Evolutionary conservation across 441 rosid species (phyloP).

Genomic region (Aleurites moluccanus): DNA sequence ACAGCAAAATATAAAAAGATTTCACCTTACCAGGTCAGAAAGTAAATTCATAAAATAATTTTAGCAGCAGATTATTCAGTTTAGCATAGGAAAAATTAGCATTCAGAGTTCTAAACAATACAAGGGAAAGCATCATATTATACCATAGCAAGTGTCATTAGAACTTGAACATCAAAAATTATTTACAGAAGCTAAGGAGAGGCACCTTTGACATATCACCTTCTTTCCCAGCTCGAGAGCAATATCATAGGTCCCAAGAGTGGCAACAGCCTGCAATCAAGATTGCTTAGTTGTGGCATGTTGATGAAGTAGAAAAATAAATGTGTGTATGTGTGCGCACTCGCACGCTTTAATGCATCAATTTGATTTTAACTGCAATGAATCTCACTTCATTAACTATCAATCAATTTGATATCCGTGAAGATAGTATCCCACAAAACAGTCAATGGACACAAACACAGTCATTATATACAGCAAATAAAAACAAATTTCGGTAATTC

Average conservation of each 20-base stretch:
- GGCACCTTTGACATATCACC: conserved; percentile 84
- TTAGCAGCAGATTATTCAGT: neutral
- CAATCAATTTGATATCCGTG: neutral
- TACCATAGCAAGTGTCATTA: neutral
- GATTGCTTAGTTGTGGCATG: too few species aligned
- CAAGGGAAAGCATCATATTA: neutral
- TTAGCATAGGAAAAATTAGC: neutral
- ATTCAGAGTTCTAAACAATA: neutral
- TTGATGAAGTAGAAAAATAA: neutral
- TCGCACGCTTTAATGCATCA: neutral
- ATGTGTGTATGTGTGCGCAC: neutral
- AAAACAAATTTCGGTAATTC: neutral
- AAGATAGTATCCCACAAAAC: neutral
- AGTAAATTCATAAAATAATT: neutral
- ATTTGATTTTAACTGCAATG: neutral
- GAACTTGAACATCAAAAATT: neutral
- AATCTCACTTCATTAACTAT: neutral
- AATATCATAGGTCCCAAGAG: conserved; percentile 87
- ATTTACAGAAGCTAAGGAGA: neutral
- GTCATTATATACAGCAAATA: neutral
- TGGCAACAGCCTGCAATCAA: conserved; percentile 68
- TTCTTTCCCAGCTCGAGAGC: conserved; percentile 87
- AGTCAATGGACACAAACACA: neutral
- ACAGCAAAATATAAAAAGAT: neutral
- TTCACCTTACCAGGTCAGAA: neutral